Evolutionary conservation across 768 basidiomycete genomes (phyloP).

Genomic region (Trametes cingulata): DNA sequence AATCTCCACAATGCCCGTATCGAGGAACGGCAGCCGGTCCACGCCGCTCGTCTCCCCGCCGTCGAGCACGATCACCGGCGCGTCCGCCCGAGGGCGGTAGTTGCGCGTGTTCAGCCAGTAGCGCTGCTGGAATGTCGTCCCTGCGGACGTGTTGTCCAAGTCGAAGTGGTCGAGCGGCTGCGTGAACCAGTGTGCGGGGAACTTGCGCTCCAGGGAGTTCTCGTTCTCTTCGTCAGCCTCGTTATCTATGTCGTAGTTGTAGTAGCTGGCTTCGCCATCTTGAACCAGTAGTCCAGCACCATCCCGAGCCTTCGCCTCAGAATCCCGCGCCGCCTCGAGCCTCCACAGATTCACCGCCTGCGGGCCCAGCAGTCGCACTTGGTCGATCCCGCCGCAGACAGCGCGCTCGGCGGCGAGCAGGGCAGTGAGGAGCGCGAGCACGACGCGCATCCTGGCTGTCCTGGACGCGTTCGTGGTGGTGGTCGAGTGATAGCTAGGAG

Average conservation of each 20-base stretch:
- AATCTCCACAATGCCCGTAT: conserved; percentile 77
- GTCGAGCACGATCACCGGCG: conserved; percentile 88
- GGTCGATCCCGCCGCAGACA: conserved; percentile 16
- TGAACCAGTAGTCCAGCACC: conserved; percentile 1
- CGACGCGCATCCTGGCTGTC: conserved; percentile 1
- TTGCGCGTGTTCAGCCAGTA: conserved; percentile 91
- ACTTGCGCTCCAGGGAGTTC: conserved; percentile 39
- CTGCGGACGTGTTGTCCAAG: conserved; percentile 47
- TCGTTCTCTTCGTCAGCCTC: not conserved
- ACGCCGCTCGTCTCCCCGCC: conserved; percentile 92
- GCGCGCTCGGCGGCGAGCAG: not conserved
- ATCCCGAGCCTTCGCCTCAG: not conserved
- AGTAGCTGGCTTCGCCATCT: not conserved
- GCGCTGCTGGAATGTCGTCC: conserved; percentile 77
- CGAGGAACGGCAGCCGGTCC: conserved; percentile 50
- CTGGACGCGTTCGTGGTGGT: not conserved
- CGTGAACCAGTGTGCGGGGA: conserved; percentile 67
- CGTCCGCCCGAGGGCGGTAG: conserved; percentile 68
- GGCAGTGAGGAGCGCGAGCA: conserved; percentile 6
- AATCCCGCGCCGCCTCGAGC: conserved; percentile 31
- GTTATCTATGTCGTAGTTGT: no score
- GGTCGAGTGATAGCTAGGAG: not conserved
- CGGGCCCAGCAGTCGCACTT: conserved; percentile 40
- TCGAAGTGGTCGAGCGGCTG: conserved; percentile 91
- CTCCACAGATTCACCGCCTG: conserved; percentile 71